A percentile compares a stretch with the other conserved stretches of the same genome.
These are phyloP conservation scores for Entomortierella chlamydospora DNA, from an alignment of 192 early-diverging fungal genomes.

Conservation along the genomic window DNA sequence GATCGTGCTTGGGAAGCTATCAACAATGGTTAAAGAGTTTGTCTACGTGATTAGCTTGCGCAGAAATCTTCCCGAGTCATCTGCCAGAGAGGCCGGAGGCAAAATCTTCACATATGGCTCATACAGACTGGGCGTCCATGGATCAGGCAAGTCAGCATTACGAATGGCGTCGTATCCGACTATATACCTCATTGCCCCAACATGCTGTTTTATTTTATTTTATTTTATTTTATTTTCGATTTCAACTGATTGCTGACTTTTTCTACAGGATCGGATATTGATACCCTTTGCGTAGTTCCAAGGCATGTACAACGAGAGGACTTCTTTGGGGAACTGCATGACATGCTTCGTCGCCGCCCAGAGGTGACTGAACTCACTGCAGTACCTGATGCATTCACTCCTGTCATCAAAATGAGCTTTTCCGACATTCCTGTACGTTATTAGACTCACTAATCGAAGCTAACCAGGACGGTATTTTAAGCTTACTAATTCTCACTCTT, in stretches of 20 bases:
- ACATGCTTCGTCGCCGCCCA: conserved; percentile 80
- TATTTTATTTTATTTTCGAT: not conserved
- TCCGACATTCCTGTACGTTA: conserved; percentile 82
- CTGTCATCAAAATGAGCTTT: conserved; percentile 96
- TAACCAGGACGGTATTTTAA: too few relatives aligned
- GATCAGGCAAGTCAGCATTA: conserved; percentile 68
- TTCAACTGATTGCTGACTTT: not conserved
- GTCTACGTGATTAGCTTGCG: conserved; percentile 83
- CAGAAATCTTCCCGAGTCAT: conserved; percentile 78
- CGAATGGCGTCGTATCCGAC: not conserved
- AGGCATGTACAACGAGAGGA: conserved; percentile 89
- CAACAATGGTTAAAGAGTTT: conserved; percentile 92
- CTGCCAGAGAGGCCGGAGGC: conserved; percentile 90
- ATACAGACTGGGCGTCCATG: conserved; percentile 95
- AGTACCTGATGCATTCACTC: conserved; percentile 93
- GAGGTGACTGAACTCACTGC: conserved; percentile 91
- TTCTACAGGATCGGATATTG: conserved; percentile 92
- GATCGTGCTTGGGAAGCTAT: conserved; percentile 88
- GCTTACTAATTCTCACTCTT: too few relatives aligned
- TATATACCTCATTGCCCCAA: too few relatives aligned
- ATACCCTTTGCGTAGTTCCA: conserved; percentile 96
- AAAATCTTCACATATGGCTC: conserved; percentile 99
- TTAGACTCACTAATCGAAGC: not conserved
- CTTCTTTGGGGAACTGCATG: conserved; percentile 92
- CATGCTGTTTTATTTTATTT: too few relatives aligned